A percentile compares a stretch with the other conserved stretches of the same genome.
Evolutionary conservation across 495 filamentous ascomycete species (phyloP).

Genomic region (Xylaria castorea): DNA sequence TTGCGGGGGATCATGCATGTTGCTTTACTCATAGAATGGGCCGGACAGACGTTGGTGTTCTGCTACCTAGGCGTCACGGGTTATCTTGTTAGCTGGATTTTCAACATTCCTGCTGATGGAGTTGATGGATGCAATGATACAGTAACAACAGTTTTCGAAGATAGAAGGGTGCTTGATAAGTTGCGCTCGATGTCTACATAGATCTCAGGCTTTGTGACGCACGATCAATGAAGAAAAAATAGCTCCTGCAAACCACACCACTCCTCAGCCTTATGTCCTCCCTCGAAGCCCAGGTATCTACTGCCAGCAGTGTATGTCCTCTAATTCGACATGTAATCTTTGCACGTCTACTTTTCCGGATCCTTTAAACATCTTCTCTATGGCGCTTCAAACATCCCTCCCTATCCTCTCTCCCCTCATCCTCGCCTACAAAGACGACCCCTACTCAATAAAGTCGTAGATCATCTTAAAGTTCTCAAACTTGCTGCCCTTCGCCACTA

Average conservation of each 20-base stretch:
- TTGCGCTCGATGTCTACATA: background rate
- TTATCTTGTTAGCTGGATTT: slow-evolving; percentile 15
- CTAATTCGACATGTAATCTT: background rate
- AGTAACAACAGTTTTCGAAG: background rate
- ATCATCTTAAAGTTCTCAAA: slow-evolving; percentile 71
- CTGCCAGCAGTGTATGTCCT: background rate
- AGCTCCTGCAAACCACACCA: background rate
- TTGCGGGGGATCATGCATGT: background rate
- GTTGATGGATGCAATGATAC: background rate
- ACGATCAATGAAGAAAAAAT: background rate
- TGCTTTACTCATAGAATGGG: slow-evolving; percentile 15
- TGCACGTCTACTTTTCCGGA: background rate
- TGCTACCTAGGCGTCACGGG: slow-evolving; percentile 11
- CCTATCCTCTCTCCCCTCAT: background rate
- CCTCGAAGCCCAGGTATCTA: background rate
- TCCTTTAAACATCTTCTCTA: slow-evolving; percentile 3
- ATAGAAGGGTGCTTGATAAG: background rate
- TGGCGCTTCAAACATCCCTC: background rate
- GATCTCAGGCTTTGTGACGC: background rate
- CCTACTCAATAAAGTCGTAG: slow-evolving; percentile 63
- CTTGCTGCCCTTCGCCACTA: slow-evolving; percentile 68
- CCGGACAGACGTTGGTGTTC: background rate
- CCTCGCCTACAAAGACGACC: background rate
- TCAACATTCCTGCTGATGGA: slow-evolving; percentile 21
- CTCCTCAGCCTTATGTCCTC: background rate